Evolutionary conservation across 768 basidiomycete genomes (phyloP).

Genomic region (Phaeolepiota aurea): DNA sequence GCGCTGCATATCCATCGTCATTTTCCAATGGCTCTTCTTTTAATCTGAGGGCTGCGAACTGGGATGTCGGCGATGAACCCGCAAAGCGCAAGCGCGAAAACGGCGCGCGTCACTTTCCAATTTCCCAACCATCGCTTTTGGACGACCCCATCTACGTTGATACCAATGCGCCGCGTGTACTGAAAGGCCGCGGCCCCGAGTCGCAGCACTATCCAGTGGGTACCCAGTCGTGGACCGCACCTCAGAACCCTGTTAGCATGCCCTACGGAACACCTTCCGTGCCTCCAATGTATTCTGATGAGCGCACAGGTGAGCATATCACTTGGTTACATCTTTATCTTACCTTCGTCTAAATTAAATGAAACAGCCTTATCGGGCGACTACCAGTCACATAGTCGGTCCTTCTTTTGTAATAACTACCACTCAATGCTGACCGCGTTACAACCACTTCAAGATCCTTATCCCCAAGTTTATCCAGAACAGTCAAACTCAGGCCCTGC

Average conservation of each 20-base stretch:
- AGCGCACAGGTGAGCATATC: conserved; percentile 41
- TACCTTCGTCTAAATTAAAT: conserved; percentile 6
- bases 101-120: conserved; percentile 14
- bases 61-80: conserved; percentile 28
- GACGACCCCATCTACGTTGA: conserved; percentile 8
- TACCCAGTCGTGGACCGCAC: conserved; percentile 16
- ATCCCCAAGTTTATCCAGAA: conserved; percentile 2
- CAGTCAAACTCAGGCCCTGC: conserved; percentile 5
- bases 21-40: conserved; percentile 26
- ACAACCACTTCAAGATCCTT: conserved; percentile 16
- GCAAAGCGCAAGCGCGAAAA: conserved; percentile 26
- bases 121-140: conserved; percentile 8
- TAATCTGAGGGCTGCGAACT: conserved; percentile 56
- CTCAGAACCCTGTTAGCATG: conserved; percentile 21
- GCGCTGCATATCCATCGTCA: conserved; percentile 12
- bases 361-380: conserved; percentile 32
- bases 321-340: conserved; percentile 3
- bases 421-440: neutral
- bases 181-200: conserved; percentile 22
- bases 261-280: conserved; percentile 36
- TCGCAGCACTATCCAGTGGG: conserved; percentile 19
- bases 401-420: conserved; percentile 1
- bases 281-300: conserved; percentile 45
- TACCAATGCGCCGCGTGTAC: conserved; percentile 17
- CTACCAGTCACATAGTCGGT: conserved; percentile 28